Evolutionary conservation across 768 basidiomycete species (phyloP).

Genomic region (Suillus subaureus): DNA sequence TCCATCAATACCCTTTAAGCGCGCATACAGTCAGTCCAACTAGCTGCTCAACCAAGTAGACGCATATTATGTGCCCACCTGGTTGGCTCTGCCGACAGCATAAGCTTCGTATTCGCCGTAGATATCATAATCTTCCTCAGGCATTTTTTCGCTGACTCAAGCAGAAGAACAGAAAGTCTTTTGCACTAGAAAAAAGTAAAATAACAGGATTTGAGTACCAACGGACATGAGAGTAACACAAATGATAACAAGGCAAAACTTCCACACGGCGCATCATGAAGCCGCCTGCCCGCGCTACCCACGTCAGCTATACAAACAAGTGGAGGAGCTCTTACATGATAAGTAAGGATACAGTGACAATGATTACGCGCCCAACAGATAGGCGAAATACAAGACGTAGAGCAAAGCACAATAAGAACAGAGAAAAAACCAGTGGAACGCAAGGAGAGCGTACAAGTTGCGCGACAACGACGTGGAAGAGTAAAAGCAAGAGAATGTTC

Average conservation of each 20-base stretch:
- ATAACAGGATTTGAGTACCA: conserved; percentile 40
- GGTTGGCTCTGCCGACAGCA: conserved; percentile 30
- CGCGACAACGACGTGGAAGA: conserved; percentile 14
- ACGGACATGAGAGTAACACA: conserved; percentile 37
- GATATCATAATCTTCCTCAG: conserved; percentile 81
- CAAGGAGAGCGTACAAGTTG: conserved; percentile 12
- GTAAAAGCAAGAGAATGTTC: conserved; percentile 17
- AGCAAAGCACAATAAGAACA: conserved; percentile 20
- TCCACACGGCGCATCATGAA: conserved; percentile 22
- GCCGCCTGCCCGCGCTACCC: conserved; percentile 26
- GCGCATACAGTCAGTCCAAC: conserved; percentile 9
- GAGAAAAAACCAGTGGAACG: conserved; percentile 11
- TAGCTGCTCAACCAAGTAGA: conserved; percentile 10
- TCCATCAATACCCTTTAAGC: conserved; percentile 33
- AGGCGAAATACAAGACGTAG: conserved; percentile 27
- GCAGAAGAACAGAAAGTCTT: conserved; percentile 35
- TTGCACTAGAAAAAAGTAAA: conserved; percentile 38
- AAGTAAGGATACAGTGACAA: conserved; percentile 36
- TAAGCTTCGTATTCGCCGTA: conserved; percentile 74
- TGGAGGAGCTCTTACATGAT: conserved; percentile 33
- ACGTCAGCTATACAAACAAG: conserved; percentile 30
- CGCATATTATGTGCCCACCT: conserved; percentile 31
- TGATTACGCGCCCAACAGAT: conserved; percentile 22
- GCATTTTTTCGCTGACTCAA: conserved; percentile 46
- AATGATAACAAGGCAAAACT: conserved; percentile 22